These are phyloP conservation scores for Nannochloropsis salina DNA, from an alignment of 108 stramenopile species.

Conservation along the genomic window DNA sequence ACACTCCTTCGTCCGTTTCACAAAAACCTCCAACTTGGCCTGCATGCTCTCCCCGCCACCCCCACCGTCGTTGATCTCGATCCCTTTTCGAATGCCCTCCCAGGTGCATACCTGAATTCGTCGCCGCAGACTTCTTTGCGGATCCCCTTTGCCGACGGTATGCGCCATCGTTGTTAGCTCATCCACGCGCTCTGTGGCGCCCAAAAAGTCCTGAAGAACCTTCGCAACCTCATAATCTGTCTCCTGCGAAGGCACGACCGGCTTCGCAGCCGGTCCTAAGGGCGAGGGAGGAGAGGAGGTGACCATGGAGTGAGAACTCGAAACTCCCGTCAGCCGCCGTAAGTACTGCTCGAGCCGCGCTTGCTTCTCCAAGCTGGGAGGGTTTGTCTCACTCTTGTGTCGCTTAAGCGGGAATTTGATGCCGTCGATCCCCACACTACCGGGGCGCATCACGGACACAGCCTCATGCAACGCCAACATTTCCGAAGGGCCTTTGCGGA, in stretches of 20 bases:
- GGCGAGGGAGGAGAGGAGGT: not conserved
- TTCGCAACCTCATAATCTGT: not conserved
- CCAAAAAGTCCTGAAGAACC: not conserved
- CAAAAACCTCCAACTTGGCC: not conserved
- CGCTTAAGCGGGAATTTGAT: not conserved
- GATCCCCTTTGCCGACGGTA: not conserved
- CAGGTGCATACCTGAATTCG: not conserved
- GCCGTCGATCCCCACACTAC: not conserved
- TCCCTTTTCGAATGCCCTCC: not conserved
- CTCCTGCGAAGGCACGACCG: not conserved
- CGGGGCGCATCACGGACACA: not conserved
- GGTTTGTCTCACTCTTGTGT: not conserved
- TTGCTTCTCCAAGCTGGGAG: not conserved
- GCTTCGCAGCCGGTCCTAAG: not conserved
- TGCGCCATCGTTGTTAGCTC: not conserved
- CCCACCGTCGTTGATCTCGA: not conserved
- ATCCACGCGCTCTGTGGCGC: not conserved
- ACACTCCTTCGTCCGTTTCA: not conserved
- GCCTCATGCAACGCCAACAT: conserved; percentile 6
- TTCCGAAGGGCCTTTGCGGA: not conserved
- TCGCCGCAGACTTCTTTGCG: not conserved
- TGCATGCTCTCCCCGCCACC: not conserved
- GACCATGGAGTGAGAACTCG: not conserved
- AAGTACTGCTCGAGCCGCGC: not conserved
- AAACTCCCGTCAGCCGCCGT: not conserved